A percentile compares a stretch with the other conserved stretches of the same genome.
phyloP scores from a whole-genome alignment of 306 rosid genomes.

The Senna tora region DNA sequence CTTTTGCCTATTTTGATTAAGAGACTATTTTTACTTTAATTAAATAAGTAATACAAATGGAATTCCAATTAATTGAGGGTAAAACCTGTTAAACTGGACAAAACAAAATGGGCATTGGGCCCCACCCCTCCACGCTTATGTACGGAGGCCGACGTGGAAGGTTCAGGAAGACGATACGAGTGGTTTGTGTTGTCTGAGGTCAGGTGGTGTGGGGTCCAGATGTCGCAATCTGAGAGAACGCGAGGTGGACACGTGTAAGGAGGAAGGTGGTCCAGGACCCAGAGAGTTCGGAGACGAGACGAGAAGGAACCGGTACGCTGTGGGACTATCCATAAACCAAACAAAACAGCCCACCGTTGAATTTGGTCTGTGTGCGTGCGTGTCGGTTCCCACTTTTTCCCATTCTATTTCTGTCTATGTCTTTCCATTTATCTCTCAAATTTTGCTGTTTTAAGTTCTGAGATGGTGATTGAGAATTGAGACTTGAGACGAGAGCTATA shows the following conservation, averaged over 20 bases:
- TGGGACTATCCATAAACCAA: slow-evolving; percentile 3
- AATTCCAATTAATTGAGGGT: too few species aligned
- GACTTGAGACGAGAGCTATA: too few species aligned
- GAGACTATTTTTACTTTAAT: too few species aligned
- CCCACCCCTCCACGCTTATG: not conserved
- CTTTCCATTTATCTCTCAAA: too few species aligned
- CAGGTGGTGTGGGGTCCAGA: not conserved
- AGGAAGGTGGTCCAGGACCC: slow-evolving; percentile 41
- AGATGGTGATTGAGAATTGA: too few species aligned
- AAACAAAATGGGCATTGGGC: too few species aligned
- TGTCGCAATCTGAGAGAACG: not conserved
- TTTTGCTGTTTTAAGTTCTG: too few species aligned
- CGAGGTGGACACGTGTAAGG: slow-evolving; percentile 43
- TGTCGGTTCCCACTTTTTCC: slow-evolving; percentile 20
- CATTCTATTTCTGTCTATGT: too few species aligned
- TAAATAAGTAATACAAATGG: too few species aligned
- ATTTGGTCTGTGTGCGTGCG: not conserved
- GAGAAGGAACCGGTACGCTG: slow-evolving; percentile 12
- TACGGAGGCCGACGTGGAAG: slow-evolving; percentile 14
- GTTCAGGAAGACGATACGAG: not conserved
- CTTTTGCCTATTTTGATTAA: too few species aligned
- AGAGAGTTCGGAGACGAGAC: slow-evolving; percentile 40
- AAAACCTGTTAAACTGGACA: too few species aligned
- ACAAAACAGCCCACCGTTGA: not conserved
- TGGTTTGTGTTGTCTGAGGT: not conserved